Evolutionary conservation across 2,329 filamentous ascomycete genomes (phyloP).

Genomic region (Trichothecium roseum): DNA sequence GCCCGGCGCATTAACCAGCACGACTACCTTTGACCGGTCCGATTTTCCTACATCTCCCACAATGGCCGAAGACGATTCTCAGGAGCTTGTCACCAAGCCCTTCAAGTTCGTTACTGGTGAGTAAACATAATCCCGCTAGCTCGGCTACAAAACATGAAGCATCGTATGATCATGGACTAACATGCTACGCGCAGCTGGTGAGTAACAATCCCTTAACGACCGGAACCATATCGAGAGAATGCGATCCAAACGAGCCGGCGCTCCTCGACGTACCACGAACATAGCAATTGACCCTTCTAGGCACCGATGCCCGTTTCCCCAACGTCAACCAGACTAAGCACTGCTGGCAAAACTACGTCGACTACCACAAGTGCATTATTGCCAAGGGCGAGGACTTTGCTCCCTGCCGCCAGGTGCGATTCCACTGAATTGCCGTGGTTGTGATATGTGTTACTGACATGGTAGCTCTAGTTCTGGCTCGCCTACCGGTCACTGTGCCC

Average conservation of each 20-base stretch:
- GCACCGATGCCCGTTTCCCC: conserved; percentile 98
- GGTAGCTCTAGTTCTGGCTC: conserved; percentile 68
- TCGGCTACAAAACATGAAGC: conserved; percentile 19
- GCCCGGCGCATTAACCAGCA: neutral
- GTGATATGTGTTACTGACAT: neutral
- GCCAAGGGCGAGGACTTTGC: conserved; percentile 98
- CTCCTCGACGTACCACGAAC: neutral
- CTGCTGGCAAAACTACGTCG: conserved; percentile 99
- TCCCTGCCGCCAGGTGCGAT: conserved; percentile 85
- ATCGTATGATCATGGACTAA: conserved; percentile 30
- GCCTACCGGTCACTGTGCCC: conserved; percentile 98
- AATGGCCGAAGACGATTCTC: conserved; percentile 81
- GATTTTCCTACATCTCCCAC: conserved; percentile 31
- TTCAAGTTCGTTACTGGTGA: conserved; percentile 99
- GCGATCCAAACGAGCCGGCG: too few relatives aligned
- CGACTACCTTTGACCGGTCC: neutral
- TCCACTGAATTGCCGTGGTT: neutral
- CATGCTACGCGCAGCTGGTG: conserved; percentile 31
- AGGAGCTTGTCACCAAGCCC: conserved; percentile 83
- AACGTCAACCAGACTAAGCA: conserved; percentile 99
- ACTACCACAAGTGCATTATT: conserved; percentile 99
- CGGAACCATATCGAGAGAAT: neutral
- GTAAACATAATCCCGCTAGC: conserved; percentile 31
- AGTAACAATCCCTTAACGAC: conserved; percentile 12
- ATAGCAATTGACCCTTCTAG: conserved; percentile 32